These are phyloP conservation scores for Rhizopogon vulgaris DNA, from an alignment of 768 basidiomycete genomes.

Conservation along the genomic window DNA sequence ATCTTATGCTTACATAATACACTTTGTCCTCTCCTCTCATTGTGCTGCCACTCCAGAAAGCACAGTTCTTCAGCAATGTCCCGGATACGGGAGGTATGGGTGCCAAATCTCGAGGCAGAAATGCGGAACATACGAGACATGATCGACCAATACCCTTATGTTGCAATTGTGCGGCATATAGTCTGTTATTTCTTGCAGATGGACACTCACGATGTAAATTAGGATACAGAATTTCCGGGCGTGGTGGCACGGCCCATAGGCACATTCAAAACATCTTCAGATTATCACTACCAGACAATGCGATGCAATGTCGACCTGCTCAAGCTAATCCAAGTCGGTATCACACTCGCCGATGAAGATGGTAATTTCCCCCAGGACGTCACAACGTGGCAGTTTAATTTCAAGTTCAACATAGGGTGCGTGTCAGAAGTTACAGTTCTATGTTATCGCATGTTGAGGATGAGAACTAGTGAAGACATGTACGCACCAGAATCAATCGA, in stretches of 20 bases:
- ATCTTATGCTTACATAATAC: slow-evolving; percentile 21
- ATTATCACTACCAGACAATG: slow-evolving; percentile 99
- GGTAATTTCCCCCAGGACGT: slow-evolving; percentile 87
- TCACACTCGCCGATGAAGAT: slow-evolving; percentile 91
- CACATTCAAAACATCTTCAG: slow-evolving; percentile 90
- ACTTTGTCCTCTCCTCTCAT: background rate
- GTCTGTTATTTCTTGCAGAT: slow-evolving; percentile 11
- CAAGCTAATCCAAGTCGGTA: slow-evolving; percentile 95
- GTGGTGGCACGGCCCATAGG: slow-evolving; percentile 98
- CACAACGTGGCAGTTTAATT: slow-evolving; percentile 99
- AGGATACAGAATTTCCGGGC: slow-evolving; percentile 99
- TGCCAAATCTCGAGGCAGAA: slow-evolving; percentile 86
- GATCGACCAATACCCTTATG: slow-evolving; percentile 87
- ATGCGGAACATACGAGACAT: slow-evolving; percentile 83
- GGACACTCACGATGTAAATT: slow-evolving; percentile 17
- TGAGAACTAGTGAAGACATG: slow-evolving; percentile 80
- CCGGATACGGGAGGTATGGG: slow-evolving; percentile 94
- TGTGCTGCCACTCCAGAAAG: background rate
- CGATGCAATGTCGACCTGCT: slow-evolving; percentile 98
- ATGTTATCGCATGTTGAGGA: background rate
- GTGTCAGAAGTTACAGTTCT: background rate
- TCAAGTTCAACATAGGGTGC: slow-evolving; percentile 84
- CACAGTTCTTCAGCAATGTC: slow-evolving; percentile 38
- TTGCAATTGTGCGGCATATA: slow-evolving; percentile 73
- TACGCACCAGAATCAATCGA: slow-evolving; percentile 98